A percentile compares a stretch with the other conserved stretches of the same genome.
Conservation (phyloP, 139 green algal genomes). For the Chlamydomonas incerta region DNA sequence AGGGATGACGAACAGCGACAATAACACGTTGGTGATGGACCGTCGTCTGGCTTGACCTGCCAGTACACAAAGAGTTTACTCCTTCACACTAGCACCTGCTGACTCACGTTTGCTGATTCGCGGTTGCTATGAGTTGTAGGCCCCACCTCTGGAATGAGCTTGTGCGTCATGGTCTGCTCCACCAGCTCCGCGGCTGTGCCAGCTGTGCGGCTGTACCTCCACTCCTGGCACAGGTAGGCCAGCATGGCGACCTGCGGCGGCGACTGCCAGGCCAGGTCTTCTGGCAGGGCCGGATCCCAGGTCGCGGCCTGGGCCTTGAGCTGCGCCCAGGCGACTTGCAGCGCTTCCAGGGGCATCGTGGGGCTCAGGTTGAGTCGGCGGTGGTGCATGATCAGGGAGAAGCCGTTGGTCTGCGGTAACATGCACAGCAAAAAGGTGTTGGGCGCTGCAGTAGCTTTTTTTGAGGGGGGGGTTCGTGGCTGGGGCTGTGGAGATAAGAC, state of each 20-base stretch:
- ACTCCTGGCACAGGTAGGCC: constrained; percentile 4
- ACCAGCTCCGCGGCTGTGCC: constrained; percentile 25
- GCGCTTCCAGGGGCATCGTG: neutral
- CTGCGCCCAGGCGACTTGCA: constrained; percentile 10
- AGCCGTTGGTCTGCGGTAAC: constrained; percentile 25
- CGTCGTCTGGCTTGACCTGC: neutral
- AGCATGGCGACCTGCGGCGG: constrained; percentile 3
- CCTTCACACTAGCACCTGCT: neutral
- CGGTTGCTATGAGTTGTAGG: neutral
- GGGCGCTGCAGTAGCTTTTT: neutral
- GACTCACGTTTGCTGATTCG: neutral
- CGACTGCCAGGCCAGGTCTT: constrained; percentile 15
- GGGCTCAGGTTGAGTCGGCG: neutral
- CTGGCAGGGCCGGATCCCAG: constrained; percentile 6
- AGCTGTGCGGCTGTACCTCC: constrained; percentile 11
- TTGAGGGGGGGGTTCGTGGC: neutral
- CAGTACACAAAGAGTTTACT: neutral
- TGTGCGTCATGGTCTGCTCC: neutral
- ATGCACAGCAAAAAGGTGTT: neutral
- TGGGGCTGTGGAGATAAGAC: neutral
- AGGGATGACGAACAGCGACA: no score
- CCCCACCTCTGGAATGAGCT: constrained; percentile 31
- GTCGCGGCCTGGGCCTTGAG: constrained; percentile 3
- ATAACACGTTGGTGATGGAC: no score
- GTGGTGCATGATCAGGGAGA: constrained; percentile 7